Percentiles rank a stretch among this genome's conserved stretches.
phyloP scores from a whole-genome alignment of 2,329 filamentous ascomycete species.

The Pyrenophora seminiperda region DNA sequence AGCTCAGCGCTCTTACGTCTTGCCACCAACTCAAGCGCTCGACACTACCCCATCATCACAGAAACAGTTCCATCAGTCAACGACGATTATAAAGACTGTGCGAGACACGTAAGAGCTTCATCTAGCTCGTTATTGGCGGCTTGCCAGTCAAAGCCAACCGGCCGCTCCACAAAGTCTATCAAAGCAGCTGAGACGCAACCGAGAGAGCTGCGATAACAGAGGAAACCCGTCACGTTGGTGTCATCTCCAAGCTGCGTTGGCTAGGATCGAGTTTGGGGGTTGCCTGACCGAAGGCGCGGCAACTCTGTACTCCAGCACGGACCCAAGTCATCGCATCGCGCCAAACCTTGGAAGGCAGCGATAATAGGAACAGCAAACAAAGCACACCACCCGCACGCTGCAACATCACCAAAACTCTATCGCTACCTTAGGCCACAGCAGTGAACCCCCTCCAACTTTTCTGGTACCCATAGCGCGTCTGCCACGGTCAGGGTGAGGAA shows the following conservation, averaged over 20 bases:
- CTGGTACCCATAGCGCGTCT: conserved; percentile 14
- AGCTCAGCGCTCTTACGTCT: conserved; percentile 18
- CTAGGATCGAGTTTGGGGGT: conserved; percentile 6
- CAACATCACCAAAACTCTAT: conserved; percentile 21
- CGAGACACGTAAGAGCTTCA: conserved; percentile 14
- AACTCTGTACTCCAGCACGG: conserved; percentile 33
- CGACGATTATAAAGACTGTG: conserved; percentile 1
- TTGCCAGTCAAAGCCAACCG: conserved; percentile 18
- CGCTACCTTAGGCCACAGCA: conserved; percentile 13
- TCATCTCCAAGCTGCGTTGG: conserved; percentile 3
- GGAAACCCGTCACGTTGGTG: conserved; percentile 1
- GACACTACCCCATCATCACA: conserved; percentile 7
- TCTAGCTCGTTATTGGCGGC: conserved; percentile 19
- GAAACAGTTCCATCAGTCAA: conserved; percentile 10
- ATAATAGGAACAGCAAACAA: conserved; percentile 27
- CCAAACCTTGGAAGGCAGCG: conserved; percentile 34
- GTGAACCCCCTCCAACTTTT: conserved; percentile 32
- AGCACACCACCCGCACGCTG: conserved; percentile 29
- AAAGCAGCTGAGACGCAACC: conserved; percentile 10
- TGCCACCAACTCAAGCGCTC: conserved; percentile 12
- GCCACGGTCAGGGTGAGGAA: conserved; percentile 19
- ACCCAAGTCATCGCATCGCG: conserved; percentile 30
- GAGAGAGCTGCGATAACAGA: conserved; percentile 8
- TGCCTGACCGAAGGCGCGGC: conserved; percentile 17
- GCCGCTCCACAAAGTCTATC: conserved; percentile 13